phyloP scores from a whole-genome alignment of 2,329 filamentous ascomycete genomes.

The Fusarium sp. region DNA sequence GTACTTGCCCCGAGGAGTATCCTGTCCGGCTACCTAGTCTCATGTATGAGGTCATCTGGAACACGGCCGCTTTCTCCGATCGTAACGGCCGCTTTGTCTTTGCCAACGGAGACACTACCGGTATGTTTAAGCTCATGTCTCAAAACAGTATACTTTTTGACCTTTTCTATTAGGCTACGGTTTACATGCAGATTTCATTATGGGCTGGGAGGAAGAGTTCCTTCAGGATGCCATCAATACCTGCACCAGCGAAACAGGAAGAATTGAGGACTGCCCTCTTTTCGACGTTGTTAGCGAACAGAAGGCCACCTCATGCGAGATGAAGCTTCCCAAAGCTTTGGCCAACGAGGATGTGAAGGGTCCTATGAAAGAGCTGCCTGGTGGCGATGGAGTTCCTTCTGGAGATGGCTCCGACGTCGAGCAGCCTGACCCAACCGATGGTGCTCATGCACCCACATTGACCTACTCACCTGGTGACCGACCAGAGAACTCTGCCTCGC shows the following conservation, averaged over 20 bases:
- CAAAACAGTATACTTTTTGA: constrained; percentile 65
- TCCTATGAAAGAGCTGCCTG: constrained; percentile 70
- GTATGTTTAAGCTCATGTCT: constrained; percentile 52
- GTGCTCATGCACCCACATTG: constrained; percentile 39
- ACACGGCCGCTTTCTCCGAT: constrained; percentile 72
- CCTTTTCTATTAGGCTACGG: constrained; percentile 76
- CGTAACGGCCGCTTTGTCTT: constrained; percentile 76
- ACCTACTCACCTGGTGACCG: constrained; percentile 51
- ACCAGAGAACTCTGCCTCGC: constrained; percentile 46
- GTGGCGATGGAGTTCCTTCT: constrained; percentile 61
- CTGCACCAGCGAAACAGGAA: constrained; percentile 77
- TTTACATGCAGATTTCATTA: constrained; percentile 85
- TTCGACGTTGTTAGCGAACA: constrained; percentile 76
- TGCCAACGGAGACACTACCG: constrained; percentile 80
- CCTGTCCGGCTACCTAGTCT: constrained; percentile 76
- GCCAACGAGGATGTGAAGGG: constrained; percentile 68
- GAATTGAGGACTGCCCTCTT: constrained; percentile 76
- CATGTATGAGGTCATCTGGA: constrained; percentile 88
- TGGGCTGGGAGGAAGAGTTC: constrained; percentile 77
- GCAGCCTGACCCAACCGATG: constrained; percentile 12
- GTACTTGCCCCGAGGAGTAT: constrained; percentile 77
- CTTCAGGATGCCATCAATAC: constrained; percentile 76
- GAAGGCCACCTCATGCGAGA: constrained; percentile 67
- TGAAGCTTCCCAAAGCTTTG: constrained; percentile 66
- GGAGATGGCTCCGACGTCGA: constrained; percentile 38